These are phyloP conservation scores for Mycena indigotica DNA, from an alignment of 768 basidiomycete species.

Conservation along the genomic window DNA sequence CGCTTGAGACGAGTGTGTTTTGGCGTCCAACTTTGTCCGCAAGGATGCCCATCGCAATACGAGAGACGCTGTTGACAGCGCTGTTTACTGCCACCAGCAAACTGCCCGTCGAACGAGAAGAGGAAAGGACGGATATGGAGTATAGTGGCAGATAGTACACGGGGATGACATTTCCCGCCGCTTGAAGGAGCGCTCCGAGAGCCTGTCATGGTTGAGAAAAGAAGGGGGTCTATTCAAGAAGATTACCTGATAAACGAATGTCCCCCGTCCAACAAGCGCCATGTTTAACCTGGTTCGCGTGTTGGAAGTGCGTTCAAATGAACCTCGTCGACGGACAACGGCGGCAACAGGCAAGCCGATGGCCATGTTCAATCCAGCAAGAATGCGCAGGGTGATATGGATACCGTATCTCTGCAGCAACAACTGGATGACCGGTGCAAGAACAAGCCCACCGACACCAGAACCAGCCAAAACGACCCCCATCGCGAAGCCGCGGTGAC, in stretches of 20 bases:
- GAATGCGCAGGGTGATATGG: slow-evolving; percentile 39
- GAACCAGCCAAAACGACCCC: slow-evolving; percentile 44
- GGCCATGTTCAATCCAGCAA: slow-evolving; percentile 43
- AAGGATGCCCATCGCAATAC: slow-evolving; percentile 42
- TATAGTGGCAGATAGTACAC: slow-evolving; percentile 47
- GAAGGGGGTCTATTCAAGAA: background rate
- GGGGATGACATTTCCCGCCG: slow-evolving; percentile 47
- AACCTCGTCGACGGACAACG: slow-evolving; percentile 32
- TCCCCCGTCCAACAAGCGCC: slow-evolving; percentile 40
- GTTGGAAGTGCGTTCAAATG: slow-evolving; percentile 17
- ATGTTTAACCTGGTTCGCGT: slow-evolving; percentile 36
- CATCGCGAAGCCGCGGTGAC: slow-evolving; percentile 49
- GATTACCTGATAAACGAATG: slow-evolving; percentile 43
- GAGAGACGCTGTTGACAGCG: slow-evolving; percentile 44
- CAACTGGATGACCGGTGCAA: slow-evolving; percentile 41
- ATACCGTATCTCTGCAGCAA: slow-evolving; percentile 39
- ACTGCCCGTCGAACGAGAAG: slow-evolving; percentile 39
- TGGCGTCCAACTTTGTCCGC: slow-evolving; percentile 47
- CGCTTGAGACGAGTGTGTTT: slow-evolving; percentile 44
- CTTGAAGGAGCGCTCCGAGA: slow-evolving; percentile 43
- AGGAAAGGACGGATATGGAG: slow-evolving; percentile 40
- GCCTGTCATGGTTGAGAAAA: slow-evolving; percentile 26
- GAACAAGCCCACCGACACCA: slow-evolving; percentile 46
- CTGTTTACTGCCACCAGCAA: slow-evolving; percentile 44
- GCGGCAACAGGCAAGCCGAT: slow-evolving; percentile 39